Evolutionary conservation across 768 basidiomycete genomes (phyloP).

Genomic region (Pleurotus sapidus): DNA sequence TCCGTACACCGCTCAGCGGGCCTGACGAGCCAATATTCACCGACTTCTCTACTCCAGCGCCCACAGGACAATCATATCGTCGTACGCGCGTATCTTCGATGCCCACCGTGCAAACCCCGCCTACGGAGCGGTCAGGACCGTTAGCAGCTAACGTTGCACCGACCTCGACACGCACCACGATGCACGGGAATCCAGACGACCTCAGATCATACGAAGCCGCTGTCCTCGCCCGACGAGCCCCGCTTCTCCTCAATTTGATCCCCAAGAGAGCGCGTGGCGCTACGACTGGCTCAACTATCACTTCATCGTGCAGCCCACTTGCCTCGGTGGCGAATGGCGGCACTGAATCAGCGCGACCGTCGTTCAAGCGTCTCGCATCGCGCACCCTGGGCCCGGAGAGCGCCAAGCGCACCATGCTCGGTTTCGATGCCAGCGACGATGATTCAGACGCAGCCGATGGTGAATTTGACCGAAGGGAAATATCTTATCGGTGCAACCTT

Average conservation of each 20-base stretch:
- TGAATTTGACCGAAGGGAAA: background rate
- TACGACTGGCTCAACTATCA: constrained; percentile 1
- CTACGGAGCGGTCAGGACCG: constrained; percentile 23
- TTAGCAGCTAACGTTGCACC: constrained; percentile 19
- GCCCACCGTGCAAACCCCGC: constrained; percentile 67
- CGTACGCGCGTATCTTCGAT: constrained; percentile 61
- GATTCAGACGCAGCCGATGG: constrained; percentile 21
- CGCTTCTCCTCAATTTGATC: constrained; percentile 51
- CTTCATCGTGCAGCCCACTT: constrained; percentile 25
- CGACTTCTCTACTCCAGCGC: constrained; percentile 12
- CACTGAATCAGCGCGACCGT: constrained; percentile 38
- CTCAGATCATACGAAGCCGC: constrained; percentile 73
- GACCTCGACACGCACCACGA: constrained; percentile 35
- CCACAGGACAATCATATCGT: constrained; percentile 18
- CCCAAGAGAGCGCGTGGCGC: constrained; percentile 35
- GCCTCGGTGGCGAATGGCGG: constrained; percentile 27
- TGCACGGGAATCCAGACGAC: constrained; percentile 54
- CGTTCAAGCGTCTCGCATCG: constrained; percentile 72
- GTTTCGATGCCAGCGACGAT: constrained; percentile 26
- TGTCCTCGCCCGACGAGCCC: constrained; percentile 64
- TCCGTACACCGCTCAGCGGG: constrained; percentile 60
- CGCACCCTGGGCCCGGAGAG: constrained; percentile 65
- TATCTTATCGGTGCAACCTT: no score
- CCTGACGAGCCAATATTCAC: constrained; percentile 21
- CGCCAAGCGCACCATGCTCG: constrained; percentile 49